phyloP scores from a whole-genome alignment of 176 grass and related monocot species.

The Carex scoparia region DNA sequence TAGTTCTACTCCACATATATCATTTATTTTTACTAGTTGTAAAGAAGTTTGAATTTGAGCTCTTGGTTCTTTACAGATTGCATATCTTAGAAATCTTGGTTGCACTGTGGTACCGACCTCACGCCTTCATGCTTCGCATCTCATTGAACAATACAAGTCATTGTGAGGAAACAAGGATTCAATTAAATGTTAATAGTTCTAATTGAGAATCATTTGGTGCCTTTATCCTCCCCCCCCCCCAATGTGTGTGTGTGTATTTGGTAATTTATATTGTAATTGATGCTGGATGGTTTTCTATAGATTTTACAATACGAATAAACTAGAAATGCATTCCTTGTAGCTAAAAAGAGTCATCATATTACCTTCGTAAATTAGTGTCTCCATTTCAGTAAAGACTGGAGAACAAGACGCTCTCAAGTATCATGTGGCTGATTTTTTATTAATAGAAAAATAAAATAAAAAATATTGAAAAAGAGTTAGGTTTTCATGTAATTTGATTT shows the following conservation, averaged over 20 bases:
- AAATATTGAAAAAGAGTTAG: too few species aligned
- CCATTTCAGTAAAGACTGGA: background rate
- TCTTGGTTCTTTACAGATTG: constrained; percentile 47
- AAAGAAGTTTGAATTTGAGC: background rate
- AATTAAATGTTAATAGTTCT: background rate
- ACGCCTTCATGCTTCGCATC: constrained; percentile 77
- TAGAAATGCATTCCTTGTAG: background rate
- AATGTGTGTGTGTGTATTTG: background rate
- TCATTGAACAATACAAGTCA: constrained; percentile 94
- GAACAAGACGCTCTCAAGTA: background rate
- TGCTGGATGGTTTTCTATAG: background rate
- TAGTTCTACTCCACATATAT: too few species aligned
- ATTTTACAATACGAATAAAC: background rate
- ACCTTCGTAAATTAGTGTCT: background rate
- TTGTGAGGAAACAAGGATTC: constrained; percentile 37
- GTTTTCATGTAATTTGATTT: too few species aligned
- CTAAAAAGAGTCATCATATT: background rate
- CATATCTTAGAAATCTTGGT: constrained; percentile 76
- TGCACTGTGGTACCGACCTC: constrained; percentile 72
- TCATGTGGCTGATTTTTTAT: background rate
- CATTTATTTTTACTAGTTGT: background rate
- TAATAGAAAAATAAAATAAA: too few species aligned
- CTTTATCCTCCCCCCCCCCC: background rate
- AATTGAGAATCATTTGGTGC: background rate
- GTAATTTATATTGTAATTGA: background rate